phyloP scores from a whole-genome alignment of 2,329 filamentous ascomycete genomes.

The Fusarium duplospermum region DNA sequence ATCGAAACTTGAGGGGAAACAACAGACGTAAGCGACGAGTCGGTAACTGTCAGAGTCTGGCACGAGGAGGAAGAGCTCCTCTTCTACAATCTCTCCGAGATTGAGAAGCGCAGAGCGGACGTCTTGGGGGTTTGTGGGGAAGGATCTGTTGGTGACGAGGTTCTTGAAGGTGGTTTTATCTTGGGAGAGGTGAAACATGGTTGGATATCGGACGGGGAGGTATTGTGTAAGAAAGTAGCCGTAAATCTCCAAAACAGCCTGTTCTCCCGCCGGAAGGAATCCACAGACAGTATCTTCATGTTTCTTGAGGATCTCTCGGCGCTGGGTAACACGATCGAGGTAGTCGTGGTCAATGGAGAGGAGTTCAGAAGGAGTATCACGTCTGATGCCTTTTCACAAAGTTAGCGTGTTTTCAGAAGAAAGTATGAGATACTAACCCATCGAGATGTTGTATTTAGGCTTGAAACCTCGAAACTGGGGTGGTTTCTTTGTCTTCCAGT shows the following conservation, averaged over 20 bases:
- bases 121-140: constrained; percentile 32
- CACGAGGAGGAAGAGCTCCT: constrained; percentile 6
- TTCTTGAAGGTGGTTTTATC: constrained; percentile 53
- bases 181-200: constrained; percentile 56
- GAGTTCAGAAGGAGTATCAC: constrained; percentile 59
- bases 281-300: constrained; percentile 57
- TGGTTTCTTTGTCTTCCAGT: constrained; percentile 20
- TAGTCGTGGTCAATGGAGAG: constrained; percentile 66
- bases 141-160: constrained; percentile 48
- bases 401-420: neutral
- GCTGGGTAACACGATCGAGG: constrained; percentile 54
- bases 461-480: constrained; percentile 25
- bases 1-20: neutral
- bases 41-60: constrained; percentile 53
- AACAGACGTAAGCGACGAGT: constrained; percentile 56
- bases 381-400: constrained; percentile 53
- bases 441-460: constrained; percentile 32
- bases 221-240: constrained; percentile 58
- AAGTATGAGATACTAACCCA: constrained; percentile 3
- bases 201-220: constrained; percentile 61
- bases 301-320: constrained; percentile 52
- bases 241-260: constrained; percentile 62
- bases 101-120: constrained; percentile 16
- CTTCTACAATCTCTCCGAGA: constrained; percentile 24
- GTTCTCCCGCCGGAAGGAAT: constrained; percentile 52